Evolutionary conservation across 176 grass and related monocot species (phyloP).

Genomic region (Ampelocalamus luodianensis): DNA sequence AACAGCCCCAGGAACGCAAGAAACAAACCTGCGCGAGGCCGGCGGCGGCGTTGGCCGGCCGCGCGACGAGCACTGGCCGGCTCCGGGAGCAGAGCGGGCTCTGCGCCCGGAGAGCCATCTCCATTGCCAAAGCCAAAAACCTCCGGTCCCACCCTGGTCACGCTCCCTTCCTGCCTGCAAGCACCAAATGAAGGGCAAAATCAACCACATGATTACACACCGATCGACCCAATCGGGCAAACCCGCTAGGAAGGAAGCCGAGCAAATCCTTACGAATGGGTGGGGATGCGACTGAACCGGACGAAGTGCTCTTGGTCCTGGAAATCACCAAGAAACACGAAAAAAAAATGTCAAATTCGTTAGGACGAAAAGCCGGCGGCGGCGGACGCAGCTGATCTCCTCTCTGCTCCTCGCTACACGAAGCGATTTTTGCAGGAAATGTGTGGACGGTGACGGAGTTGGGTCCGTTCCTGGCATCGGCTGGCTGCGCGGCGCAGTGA

Average conservation of each 20-base stretch:
- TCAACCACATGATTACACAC: neutral
- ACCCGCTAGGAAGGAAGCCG: neutral
- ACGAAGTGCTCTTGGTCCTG: no score
- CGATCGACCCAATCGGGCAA: slow-evolving; percentile 23
- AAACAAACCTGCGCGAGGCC: slow-evolving; percentile 37
- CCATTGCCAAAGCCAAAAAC: slow-evolving; percentile 40
- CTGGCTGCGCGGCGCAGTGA: no score
- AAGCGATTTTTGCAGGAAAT: no score
- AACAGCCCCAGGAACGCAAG: neutral
- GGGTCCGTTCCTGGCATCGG: no score
- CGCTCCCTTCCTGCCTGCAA: neutral
- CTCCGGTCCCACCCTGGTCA: slow-evolving; percentile 19
- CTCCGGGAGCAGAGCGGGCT: slow-evolving; percentile 52
- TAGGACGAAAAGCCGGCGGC: no score
- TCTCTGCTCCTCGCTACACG: no score
- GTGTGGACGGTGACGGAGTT: no score
- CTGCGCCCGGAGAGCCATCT: slow-evolving; percentile 58
- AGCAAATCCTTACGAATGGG: slow-evolving; percentile 8
- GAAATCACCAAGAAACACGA: no score
- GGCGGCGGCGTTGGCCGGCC: slow-evolving; percentile 29
- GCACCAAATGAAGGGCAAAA: neutral
- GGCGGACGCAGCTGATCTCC: no score
- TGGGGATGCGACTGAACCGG: no score
- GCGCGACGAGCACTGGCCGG: slow-evolving; percentile 32
- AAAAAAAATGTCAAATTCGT: no score